Conservation (phyloP, 176 grass and related monocot genomes). For the barley (Hordeum vulgare) region MorexV3_pseudomolecules_assembly NC_058518.1:231170921-231171420, state of each 20-base stretch:
- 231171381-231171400: no score
- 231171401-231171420: no score
- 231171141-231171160: constrained; percentile 44
- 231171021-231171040: constrained; percentile 46
- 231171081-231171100: constrained; percentile 61
- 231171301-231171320: constrained; percentile 84
- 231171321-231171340: constrained; percentile 83
- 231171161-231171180: constrained; percentile 70
- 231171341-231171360: constrained; percentile 56
- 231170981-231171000: constrained; percentile 97
- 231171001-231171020: constrained; percentile 71
- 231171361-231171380: no score
- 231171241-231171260: constrained; percentile 70
- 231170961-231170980: constrained; percentile 54
- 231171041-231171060: constrained; percentile 62
- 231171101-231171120: constrained; percentile 79
- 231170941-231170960: not conserved
- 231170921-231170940: constrained; percentile 23
- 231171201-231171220: constrained; percentile 80
- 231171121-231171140: constrained; percentile 46
- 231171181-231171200: constrained; percentile 71
- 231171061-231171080: constrained; percentile 52
- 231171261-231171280: constrained; percentile 74
- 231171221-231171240: constrained; percentile 91
- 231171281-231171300: constrained; percentile 74